Conservation (phyloP, 257 asterid genomes). For the Capsicum rhomboideum region DNA sequence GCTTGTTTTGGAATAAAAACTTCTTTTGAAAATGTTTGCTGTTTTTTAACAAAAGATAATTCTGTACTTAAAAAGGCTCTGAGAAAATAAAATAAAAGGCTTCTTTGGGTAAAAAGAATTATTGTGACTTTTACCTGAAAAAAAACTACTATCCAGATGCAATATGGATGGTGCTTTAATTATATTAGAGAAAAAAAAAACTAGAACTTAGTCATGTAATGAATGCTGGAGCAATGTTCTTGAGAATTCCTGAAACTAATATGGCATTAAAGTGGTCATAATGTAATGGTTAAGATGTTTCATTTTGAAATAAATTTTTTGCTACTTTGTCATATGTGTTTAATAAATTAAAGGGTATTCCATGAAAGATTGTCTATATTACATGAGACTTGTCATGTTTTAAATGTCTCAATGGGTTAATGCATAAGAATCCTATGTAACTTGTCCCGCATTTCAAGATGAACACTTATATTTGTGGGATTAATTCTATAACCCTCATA, state of each 20-base stretch:
- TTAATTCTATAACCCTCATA: not conserved
- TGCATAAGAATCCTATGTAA: not conserved
- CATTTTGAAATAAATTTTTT: not conserved
- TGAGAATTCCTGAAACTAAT: not conserved
- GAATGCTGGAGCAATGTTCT: not conserved
- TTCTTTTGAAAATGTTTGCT: not conserved
- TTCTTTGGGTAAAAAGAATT: not conserved
- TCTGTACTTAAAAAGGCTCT: not conserved
- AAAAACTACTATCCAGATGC: not conserved
- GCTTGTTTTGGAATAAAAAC: not conserved
- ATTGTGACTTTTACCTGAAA: not conserved
- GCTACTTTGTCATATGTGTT: not conserved
- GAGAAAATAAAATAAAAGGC: not conserved
- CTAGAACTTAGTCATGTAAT: not conserved
- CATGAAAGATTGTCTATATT: not conserved
- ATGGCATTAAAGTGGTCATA: not conserved
- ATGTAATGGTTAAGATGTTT: not conserved
- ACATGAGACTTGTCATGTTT: not conserved
- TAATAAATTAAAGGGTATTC: not conserved
- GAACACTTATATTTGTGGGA: not conserved
- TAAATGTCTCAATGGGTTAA: not conserved
- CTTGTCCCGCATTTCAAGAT: not conserved
- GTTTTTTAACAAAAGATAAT: no score
- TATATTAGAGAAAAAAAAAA: not conserved
- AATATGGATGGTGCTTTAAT: not conserved